A percentile compares a stretch with the other conserved stretches of the same genome.
phyloP scores from a whole-genome alignment of 2,329 filamentous ascomycete species.

The Arthrobotrys pseudoclavata region DNA sequence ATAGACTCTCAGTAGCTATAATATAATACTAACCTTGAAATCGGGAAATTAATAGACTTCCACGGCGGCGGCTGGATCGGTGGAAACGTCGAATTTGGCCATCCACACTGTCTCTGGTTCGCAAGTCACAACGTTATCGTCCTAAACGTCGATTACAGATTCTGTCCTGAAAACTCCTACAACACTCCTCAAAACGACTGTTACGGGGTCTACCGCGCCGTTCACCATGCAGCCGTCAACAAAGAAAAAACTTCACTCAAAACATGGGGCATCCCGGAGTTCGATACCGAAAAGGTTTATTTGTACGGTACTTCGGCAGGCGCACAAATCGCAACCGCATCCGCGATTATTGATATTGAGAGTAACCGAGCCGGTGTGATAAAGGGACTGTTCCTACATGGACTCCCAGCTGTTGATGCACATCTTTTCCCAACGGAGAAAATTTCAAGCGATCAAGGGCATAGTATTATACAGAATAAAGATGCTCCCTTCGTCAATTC shows the following conservation, averaged over 20 bases:
- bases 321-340: slow-evolving; percentile 36
- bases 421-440: slow-evolving; percentile 45
- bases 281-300: slow-evolving; percentile 38
- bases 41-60: slow-evolving; percentile 29
- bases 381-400: slow-evolving; percentile 44
- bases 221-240: slow-evolving; percentile 14
- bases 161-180: slow-evolving; percentile 43
- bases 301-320: slow-evolving; percentile 45
- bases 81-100: slow-evolving; percentile 42
- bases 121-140: slow-evolving; percentile 51
- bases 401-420: slow-evolving; percentile 6
- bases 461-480: slow-evolving; percentile 49
- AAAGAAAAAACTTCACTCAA: neutral
- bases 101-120: slow-evolving; percentile 51
- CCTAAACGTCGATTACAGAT: slow-evolving; percentile 40
- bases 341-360: slow-evolving; percentile 44
- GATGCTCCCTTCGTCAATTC: slow-evolving; percentile 42
- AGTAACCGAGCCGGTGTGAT: slow-evolving; percentile 18
- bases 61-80: slow-evolving; percentile 55
- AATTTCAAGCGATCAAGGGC: slow-evolving; percentile 10
- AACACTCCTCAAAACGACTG: slow-evolving; percentile 39
- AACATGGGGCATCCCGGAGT: slow-evolving; percentile 42
- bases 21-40: neutral
- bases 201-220: slow-evolving; percentile 39
- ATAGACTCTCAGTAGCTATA: neutral